Conservation (phyloP, 1,139 yeast species). For the Casaregolazyma suthepensis region DNA sequence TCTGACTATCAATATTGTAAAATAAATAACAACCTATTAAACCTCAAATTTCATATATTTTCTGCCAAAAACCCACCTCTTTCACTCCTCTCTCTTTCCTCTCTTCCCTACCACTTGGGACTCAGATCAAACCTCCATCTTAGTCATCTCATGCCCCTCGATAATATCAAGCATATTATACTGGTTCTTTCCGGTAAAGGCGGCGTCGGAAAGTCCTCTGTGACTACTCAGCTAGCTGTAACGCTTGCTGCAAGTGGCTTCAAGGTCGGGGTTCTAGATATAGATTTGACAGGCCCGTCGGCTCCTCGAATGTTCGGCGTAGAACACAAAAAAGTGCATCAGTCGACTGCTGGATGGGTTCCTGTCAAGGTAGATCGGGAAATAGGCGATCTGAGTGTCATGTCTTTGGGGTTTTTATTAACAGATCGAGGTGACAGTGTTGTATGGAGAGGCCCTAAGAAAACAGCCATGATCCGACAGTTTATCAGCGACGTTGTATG, state of each 20-base stretch:
- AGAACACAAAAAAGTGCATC: slow-evolving; percentile 73
- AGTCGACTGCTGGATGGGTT: slow-evolving; percentile 82
- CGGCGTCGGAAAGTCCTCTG: slow-evolving; percentile 97
- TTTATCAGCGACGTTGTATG: slow-evolving; percentile 85
- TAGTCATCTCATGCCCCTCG: slow-evolving; percentile 11
- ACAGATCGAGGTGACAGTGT: slow-evolving; percentile 83
- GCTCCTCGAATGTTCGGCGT: slow-evolving; percentile 94
- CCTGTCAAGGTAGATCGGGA: slow-evolving; percentile 55
- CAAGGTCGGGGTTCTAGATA: slow-evolving; percentile 88
- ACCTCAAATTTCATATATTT: no score
- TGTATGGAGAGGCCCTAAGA: slow-evolving; percentile 98
- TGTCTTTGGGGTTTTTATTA: slow-evolving; percentile 87
- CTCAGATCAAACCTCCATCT: neutral
- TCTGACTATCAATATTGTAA: no score
- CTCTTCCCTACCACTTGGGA: neutral
- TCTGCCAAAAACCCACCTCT: no score
- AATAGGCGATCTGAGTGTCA: slow-evolving; percentile 41
- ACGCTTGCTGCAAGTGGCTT: slow-evolving; percentile 63
- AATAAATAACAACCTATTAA: no score
- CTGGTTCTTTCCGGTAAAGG: slow-evolving; percentile 89
- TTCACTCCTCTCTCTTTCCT: neutral
- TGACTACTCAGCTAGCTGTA: slow-evolving; percentile 87
- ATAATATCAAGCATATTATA: slow-evolving; percentile 66
- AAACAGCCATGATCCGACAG: slow-evolving; percentile 95
- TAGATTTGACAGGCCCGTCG: slow-evolving; percentile 96